Base-by-base conservation (phyloP, 768 basidiomycete genomes). In the Cyclocybe aegerita region DNA sequence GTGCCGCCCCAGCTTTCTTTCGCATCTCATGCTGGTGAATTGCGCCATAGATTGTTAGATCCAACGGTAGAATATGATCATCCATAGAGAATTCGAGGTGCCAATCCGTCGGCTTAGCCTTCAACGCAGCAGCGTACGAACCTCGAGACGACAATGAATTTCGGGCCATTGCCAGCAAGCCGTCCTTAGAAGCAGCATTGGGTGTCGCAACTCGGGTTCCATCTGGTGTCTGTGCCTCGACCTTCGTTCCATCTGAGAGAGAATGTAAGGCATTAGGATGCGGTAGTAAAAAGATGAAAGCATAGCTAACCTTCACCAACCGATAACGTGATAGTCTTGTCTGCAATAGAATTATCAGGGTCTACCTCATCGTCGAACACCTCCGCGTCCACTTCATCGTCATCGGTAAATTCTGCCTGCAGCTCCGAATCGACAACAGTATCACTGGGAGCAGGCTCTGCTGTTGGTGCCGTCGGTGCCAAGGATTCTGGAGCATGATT, bases 1-100 rank as follows among this genome's bases (percentile, higher is more conserved):
- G 80, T 30, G 83, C 62, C 12, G 80, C 69, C 2, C 83, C 81
- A 3, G 79, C 70, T 65, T 88, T 83, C 74, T 90, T 89, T 52
- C 88, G 79, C 67, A 82, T 80, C 65, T 94, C 90, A 60, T 92
- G 88, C 60, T 93, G 91, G 64, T 98, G 94, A 40, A 97, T 89
- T 0, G 94, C 96, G 7, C 97, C 97, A 62, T 97, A 99, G 44
- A 99, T 87, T 0, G 97, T 99, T 48, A 95, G 76, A 65, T 95
- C 90, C 51, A 95, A 69, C 0, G 90, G 88, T 12, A 98, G 71
- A 15, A 82, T 69, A 40, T 91, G 86, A 53, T 93, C 94, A 62
- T 92, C 92, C 83, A 98, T 89, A 7, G 82, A 88, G 69, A 99
- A 98, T 68, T 97, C 89, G 45, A 98, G 82, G 65, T 99, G 95